Evolutionary conservation across 805 yeast species (phyloP), one percentile per base, ranked within the genome.

Genomic region (Cyberlindnera japonica): DNA sequence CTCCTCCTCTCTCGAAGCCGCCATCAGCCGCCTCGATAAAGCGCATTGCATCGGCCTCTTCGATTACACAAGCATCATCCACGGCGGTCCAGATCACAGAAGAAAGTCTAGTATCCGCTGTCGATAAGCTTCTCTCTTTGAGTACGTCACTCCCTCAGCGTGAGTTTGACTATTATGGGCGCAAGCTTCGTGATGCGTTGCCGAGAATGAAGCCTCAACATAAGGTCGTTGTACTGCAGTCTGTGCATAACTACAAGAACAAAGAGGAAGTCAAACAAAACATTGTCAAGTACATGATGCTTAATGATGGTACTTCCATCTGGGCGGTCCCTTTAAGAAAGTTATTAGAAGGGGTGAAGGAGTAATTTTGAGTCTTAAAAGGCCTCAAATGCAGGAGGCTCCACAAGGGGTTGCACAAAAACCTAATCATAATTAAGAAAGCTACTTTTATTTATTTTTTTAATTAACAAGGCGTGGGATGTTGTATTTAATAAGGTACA

Each of bases 251-350:
- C 20, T 39, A 40, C 17, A 40, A 51, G 8, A 55, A 61, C 19
- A 54, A 49, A n/a, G 43, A 45, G 2, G 31, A 41, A 13, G 71
- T 64, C 40, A 68, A 67, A 40, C 59, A 52, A 42, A 54, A 49
- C 35, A 65, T 65, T 37, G 70, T 65, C 22, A 63, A 71, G 22
- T 81, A 77, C 66, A 77, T 81, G 76, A 64, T 81, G 62, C 51
- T 62, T 2, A 76, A 79, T 49, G 71, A 69, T 31, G 79, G 83
- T 1, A 74, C 76, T 10, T 68, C 77, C 37, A 59, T 62, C 18
- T 84, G 95, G 95, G 77, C 84, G 45, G 68, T 77, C 19, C 83
- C 90, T 4, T 64, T 84, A 38, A 71, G 80, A 37, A 79, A 79
- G 54, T 58, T 82, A 4, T 49, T 76, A 13, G 76, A 74, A 39